phyloP scores from a whole-genome alignment of 129 eudicot genomes.

The Daucus carota region DH1_v3.0 NC_030385.2:15206501-15207000 shows the following conservation, averaged over 20 bases:
- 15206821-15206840: conserved; percentile 84
- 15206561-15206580: too few species aligned
- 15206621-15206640: neutral
- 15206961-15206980: conserved; percentile 64
- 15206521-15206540: too few species aligned
- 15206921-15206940: conserved; percentile 68
- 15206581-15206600: neutral
- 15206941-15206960: conserved; percentile 58
- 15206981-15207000: conserved; percentile 85
- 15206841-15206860: conserved; percentile 61
- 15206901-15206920: conserved; percentile 57
- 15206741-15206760: neutral
- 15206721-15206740: neutral
- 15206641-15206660: neutral
- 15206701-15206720: neutral
- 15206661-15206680: neutral
- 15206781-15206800: conserved; percentile 91
- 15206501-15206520: too few species aligned
- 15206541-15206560: too few species aligned
- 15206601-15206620: neutral
- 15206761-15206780: neutral
- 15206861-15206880: conserved; percentile 56
- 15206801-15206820: conserved; percentile 82
- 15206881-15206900: conserved; percentile 60
- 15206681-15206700: neutral